phyloP scores from a whole-genome alignment of 805 yeast genomes.

The Candida boidinii region DNA sequence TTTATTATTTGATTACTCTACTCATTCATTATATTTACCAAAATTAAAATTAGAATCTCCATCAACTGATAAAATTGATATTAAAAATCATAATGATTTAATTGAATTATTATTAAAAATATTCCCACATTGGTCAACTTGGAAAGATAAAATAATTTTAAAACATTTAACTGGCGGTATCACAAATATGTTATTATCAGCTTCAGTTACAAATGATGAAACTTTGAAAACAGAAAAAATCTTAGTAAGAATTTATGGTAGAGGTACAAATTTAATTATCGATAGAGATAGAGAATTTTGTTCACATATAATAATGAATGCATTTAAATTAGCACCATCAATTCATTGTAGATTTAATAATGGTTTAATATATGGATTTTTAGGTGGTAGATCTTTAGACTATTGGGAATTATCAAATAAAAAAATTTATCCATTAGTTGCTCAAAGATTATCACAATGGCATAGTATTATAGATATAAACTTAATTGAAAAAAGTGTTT shows the following conservation, averaged over 20 bases:
- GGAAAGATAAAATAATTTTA: constrained; percentile 23
- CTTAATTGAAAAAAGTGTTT: constrained; percentile 39
- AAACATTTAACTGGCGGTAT: constrained; percentile 52
- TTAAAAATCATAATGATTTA: constrained; percentile 28
- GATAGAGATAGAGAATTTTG: constrained; percentile 70
- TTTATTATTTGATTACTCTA: constrained; percentile 22
- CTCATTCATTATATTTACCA: constrained; percentile 45
- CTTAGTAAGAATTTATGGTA: constrained; percentile 65
- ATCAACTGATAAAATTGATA: too few relatives aligned
- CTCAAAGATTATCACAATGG: constrained; percentile 65
- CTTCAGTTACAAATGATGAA: constrained; percentile 22
- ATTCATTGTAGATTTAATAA: constrained; percentile 61
- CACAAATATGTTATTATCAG: constrained; percentile 49
- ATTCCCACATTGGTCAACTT: constrained; percentile 30
- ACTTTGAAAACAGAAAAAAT: constrained; percentile 26
- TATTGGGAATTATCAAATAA: constrained; percentile 44
- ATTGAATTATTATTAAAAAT: constrained; percentile 30
- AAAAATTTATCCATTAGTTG: constrained; percentile 45
- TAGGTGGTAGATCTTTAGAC: constrained; percentile 54
- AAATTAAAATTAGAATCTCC: constrained; percentile 27
- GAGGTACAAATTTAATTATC: constrained; percentile 62
- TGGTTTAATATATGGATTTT: constrained; percentile 64
- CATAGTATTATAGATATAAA: constrained; percentile 41
- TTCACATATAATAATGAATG: constrained; percentile 54
- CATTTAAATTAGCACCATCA: constrained; percentile 58